Conservation (phyloP, 2,329 filamentous ascomycete species). For the Colletotrichum sp. region DNA sequence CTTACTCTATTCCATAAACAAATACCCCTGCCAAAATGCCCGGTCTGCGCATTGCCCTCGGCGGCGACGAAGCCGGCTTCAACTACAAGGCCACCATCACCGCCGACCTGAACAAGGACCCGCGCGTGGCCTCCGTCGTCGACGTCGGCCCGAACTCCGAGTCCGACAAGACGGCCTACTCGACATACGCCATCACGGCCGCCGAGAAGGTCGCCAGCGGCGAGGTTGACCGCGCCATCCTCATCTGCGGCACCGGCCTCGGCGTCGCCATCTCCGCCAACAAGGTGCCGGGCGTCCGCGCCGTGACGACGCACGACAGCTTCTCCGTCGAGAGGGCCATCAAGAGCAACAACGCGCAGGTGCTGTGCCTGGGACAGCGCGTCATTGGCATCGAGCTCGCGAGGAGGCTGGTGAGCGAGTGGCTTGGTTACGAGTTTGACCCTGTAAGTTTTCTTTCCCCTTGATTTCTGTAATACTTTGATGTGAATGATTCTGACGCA, state of each 20-base stretch:
- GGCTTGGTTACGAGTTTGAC: conserved; percentile 85
- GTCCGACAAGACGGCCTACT: conserved; percentile 80
- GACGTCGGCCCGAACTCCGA: conserved; percentile 74
- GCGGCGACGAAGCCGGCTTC: conserved; percentile 67
- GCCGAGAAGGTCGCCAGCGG: conserved; percentile 65
- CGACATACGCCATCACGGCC: conserved; percentile 76
- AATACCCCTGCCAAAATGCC: background rate
- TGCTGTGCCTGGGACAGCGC: conserved; percentile 85
- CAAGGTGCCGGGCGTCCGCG: conserved; percentile 82
- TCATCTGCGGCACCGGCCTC: conserved; percentile 86
- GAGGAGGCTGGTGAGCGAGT: conserved; percentile 77
- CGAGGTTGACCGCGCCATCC: conserved; percentile 74
- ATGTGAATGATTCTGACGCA: background rate
- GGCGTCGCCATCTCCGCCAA: conserved; percentile 87
- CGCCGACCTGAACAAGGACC: conserved; percentile 69
- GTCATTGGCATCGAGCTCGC: conserved; percentile 84
- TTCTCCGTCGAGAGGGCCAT: conserved; percentile 83
- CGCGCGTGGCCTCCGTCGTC: conserved; percentile 68
- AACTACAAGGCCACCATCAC: conserved; percentile 81
- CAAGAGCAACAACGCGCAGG: conserved; percentile 86
- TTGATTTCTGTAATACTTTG: background rate
- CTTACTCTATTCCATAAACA: too few relatives aligned
- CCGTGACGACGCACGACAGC: conserved; percentile 85
- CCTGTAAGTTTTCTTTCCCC: conserved; percentile 44
- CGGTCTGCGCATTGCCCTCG: conserved; percentile 17